phyloP scores from a whole-genome alignment of 2,329 filamentous ascomycete genomes.

The Aspergillus tubingensis region DNA sequence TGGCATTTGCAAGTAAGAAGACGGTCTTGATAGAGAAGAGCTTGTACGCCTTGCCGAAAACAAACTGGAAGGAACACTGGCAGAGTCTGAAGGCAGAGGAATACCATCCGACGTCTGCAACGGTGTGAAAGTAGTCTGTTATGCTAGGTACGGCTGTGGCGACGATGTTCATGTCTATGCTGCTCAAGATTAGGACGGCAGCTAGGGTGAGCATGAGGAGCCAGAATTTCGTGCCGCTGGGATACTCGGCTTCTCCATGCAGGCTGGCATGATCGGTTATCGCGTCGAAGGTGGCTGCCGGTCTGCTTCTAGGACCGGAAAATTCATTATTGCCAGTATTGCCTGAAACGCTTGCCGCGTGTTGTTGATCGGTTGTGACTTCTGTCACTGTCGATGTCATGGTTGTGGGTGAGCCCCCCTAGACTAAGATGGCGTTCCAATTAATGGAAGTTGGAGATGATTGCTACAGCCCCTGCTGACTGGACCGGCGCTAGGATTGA shows the following conservation, averaged over 20 bases:
- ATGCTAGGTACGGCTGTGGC: conserved; percentile 37
- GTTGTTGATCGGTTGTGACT: neutral
- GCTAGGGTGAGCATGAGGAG: conserved; percentile 25
- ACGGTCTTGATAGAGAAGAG: conserved; percentile 33
- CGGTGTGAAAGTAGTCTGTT: conserved; percentile 28
- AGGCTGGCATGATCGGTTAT: neutral
- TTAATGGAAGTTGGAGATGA: too few relatives aligned
- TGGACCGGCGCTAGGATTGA: too few relatives aligned
- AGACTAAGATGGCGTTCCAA: too few relatives aligned
- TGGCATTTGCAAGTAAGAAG: conserved; percentile 23
- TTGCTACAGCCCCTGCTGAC: too few relatives aligned
- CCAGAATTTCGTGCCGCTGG: conserved; percentile 21
- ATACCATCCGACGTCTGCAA: conserved; percentile 35
- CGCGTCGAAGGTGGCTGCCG: neutral
- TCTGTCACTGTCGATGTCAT: neutral
- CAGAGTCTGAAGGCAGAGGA: conserved; percentile 27
- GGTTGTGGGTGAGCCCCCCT: neutral
- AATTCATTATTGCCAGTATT: neutral
- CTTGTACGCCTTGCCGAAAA: conserved; percentile 32
- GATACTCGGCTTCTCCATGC: conserved; percentile 8
- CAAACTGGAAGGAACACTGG: conserved; percentile 25
- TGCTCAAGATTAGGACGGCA: conserved; percentile 29
- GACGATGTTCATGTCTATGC: conserved; percentile 36
- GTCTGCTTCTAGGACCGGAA: neutral
- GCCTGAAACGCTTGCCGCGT: neutral